Base-by-base conservation (phyloP, 75 land plant genomes). In the Pinus taeda region DNA sequence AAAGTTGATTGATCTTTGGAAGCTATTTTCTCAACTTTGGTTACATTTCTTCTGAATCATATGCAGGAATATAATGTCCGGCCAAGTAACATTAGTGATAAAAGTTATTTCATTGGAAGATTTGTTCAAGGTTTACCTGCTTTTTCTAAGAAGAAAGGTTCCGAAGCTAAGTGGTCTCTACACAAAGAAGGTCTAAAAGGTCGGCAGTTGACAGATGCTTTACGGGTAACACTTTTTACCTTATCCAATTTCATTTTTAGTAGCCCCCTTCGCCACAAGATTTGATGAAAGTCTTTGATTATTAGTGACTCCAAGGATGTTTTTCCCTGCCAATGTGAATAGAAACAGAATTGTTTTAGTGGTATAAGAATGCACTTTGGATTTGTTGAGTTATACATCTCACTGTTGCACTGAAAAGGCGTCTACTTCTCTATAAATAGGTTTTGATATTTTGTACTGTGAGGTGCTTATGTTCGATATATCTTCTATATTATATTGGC, bases 121-220 rank as follows among this genome's bases (percentile, higher is more conserved):
- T 97, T 97, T 84, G 78, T 77, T 55, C 84, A 83, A 63, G 98
- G 96, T 26, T 69, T 97, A 62, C 99, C 99, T 11, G 60, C 73
- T 15, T 97, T 97, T 73, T 91, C 98, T 7, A 95, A 87, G 88
- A 94, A 90, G 86, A 94, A 92, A 74, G 85, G 82, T 57, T 83
- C 81, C 62, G 98, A 91, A 49, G 83, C 88, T 56, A 93, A 87
- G 80, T 97, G 99, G 99, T 77, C 79, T 61, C 76, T 97, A 66
- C 93, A 92, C 15, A 94, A 88, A 45, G 99, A 97, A 64, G 97
- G 91, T 15, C 83, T 92, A n/a, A 94, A 92, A 76, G 97, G 99
- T 24, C 94, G 97, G 56, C 98, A 95, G 75, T 56, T 90, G 65
- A 85, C 99, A 57, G 99, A 97, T 75, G 74, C 88, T 37, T 81